These are phyloP conservation scores for Torrubiella hemipterigena DNA, from an alignment of 2,329 filamentous ascomycete species.

Conservation along the genomic window DNA sequence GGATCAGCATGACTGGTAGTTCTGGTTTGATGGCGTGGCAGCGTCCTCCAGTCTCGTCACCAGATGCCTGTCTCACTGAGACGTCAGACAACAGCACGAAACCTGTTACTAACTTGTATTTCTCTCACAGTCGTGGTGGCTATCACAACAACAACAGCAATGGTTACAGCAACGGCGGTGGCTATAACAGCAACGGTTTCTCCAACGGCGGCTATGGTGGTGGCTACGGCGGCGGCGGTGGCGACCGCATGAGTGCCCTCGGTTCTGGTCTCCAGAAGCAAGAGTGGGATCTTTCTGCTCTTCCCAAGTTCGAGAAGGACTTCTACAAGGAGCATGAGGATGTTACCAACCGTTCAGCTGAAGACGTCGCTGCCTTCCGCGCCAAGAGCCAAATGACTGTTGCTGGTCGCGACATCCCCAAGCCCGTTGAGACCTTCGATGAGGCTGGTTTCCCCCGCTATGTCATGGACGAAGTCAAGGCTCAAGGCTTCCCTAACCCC, in stretches of 20 bases:
- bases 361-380: conserved; percentile 82
- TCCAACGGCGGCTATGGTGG: conserved; percentile 23
- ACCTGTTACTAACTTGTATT: too few species aligned
- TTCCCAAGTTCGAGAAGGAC: conserved; percentile 97
- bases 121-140: neutral
- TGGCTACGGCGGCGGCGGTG: conserved; percentile 53
- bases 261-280: conserved; percentile 81
- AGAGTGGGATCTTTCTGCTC: conserved; percentile 63
- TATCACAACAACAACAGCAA: conserved; percentile 16
- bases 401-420: conserved; percentile 69
- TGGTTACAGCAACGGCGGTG: conserved; percentile 26
- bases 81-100: too few species aligned
- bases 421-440: conserved; percentile 93
- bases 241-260: conserved; percentile 89
- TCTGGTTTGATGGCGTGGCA: conserved; percentile 1
- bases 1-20: neutral
- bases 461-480: conserved; percentile 97
- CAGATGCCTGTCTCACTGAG: conserved; percentile 3
- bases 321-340: conserved; percentile 95
- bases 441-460: conserved; percentile 95
- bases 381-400: conserved; percentile 75
- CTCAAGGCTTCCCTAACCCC: conserved; percentile 85
- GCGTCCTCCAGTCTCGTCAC: neutral
- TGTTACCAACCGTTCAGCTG: conserved; percentile 60
- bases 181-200: conserved; percentile 22